Conservation (phyloP, 2,329 filamentous ascomycete genomes). For the Boeremia lycopersici region DNA sequence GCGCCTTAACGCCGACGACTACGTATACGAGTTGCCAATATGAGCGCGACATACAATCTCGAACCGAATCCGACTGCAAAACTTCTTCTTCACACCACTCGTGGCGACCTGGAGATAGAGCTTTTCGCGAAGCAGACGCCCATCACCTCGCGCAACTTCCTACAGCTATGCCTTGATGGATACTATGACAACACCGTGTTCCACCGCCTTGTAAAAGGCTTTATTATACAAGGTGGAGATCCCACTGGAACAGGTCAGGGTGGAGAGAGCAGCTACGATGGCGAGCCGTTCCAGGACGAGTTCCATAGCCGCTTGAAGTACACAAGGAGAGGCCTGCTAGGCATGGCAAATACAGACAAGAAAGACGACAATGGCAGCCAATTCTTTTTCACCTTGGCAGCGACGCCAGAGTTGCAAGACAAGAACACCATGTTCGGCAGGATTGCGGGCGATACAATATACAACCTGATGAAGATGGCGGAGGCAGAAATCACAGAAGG, state of each 20-base stretch:
- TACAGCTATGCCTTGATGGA: slow-evolving; percentile 91
- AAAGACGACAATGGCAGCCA: slow-evolving; percentile 88
- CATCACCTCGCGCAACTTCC: slow-evolving; percentile 89
- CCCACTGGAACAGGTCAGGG: slow-evolving; percentile 91
- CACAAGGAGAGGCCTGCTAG: slow-evolving; percentile 85
- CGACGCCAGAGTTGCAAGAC: slow-evolving; percentile 81
- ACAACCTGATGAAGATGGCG: slow-evolving; percentile 92
- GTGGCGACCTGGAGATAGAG: slow-evolving; percentile 87
- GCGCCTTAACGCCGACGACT: neutral
- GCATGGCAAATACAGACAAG: slow-evolving; percentile 90
- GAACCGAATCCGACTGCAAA: slow-evolving; percentile 94
- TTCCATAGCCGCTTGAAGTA: slow-evolving; percentile 92
- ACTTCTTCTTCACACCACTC: slow-evolving; percentile 85
- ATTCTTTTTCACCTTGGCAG: slow-evolving; percentile 91
- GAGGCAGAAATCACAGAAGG: slow-evolving; percentile 81
- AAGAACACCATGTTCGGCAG: slow-evolving; percentile 95
- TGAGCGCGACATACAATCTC: slow-evolving; percentile 92
- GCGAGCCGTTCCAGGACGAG: slow-evolving; percentile 83
- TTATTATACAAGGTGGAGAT: slow-evolving; percentile 93
- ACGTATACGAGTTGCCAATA: slow-evolving; percentile 46
- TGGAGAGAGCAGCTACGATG: slow-evolving; percentile 89
- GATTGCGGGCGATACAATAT: slow-evolving; percentile 91
- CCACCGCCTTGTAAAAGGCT: slow-evolving; percentile 88
- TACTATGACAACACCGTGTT: slow-evolving; percentile 96
- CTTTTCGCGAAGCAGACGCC: slow-evolving; percentile 95